Percentiles rank a stretch among this genome's conserved stretches.
Conservation (phyloP, 208 protist genomes). For the Leishmania amazonensis region DNA sequence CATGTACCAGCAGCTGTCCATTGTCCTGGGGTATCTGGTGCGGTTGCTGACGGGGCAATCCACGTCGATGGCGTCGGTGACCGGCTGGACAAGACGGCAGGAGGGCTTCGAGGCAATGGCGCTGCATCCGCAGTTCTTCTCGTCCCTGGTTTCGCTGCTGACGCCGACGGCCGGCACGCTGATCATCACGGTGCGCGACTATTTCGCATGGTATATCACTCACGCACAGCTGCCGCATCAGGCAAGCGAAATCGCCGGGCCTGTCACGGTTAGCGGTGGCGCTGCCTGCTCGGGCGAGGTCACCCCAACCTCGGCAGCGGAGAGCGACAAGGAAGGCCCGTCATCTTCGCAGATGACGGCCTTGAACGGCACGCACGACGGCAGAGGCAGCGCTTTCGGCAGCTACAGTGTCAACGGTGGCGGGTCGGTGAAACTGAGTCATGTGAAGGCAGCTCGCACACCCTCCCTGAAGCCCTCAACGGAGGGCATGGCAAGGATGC, state of each 20-base stretch:
- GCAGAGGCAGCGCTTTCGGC: background rate
- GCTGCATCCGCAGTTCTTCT: constrained; percentile 57
- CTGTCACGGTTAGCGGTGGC: background rate
- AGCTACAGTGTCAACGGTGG: background rate
- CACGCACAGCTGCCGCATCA: constrained; percentile 11
- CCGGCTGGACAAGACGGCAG: constrained; percentile 17
- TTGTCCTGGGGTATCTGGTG: constrained; percentile 69
- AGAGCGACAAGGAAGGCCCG: background rate
- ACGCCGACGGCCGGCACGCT: constrained; percentile 56
- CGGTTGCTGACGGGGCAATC: constrained; percentile 37
- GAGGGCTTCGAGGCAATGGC: constrained; percentile 47
- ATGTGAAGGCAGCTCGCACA: background rate
- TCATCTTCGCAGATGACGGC: background rate
- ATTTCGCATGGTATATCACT: constrained; percentile 79
- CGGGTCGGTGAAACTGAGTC: background rate
- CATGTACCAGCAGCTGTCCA: constrained; percentile 88
- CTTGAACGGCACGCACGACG: background rate
- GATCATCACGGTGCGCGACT: constrained; percentile 73
- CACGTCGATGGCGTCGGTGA: background rate
- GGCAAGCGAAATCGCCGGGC: background rate
- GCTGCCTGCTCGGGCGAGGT: background rate
- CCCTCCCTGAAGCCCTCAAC: background rate
- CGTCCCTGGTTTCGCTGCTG: constrained; percentile 68
- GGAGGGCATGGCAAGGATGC: background rate
- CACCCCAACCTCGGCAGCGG: background rate